These are phyloP conservation scores for Neopestalotiopsis clavispora DNA, from an alignment of 2,329 filamentous ascomycete species.

Conservation along the genomic window DNA sequence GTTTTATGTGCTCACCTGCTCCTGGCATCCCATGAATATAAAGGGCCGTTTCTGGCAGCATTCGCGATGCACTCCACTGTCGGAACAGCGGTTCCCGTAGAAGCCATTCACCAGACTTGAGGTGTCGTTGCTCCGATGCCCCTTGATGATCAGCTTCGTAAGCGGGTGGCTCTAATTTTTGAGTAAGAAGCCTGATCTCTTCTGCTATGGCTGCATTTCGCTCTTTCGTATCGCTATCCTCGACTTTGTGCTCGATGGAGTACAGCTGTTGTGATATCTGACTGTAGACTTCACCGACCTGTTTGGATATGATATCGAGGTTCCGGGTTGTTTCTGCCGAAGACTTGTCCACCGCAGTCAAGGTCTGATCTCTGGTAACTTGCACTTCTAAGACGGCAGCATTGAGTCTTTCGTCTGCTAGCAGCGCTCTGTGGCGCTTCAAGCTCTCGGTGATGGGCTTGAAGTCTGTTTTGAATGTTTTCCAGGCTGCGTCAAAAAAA, in stretches of 20 bases:
- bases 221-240: background rate
- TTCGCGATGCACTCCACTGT: background rate
- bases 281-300: background rate
- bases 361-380: background rate
- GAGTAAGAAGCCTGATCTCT: background rate
- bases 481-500: conserved; percentile 24
- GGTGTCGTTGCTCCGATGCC: background rate
- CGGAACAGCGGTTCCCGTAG: background rate
- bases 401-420: conserved; percentile 24
- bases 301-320: too few species aligned
- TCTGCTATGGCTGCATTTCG: background rate
- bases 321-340: too few species aligned
- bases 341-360: background rate
- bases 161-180: background rate
- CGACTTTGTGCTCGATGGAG: background rate
- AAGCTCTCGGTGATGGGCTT: conserved; percentile 26
- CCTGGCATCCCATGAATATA: background rate
- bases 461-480: conserved; percentile 23
- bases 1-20: background rate
- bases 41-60: background rate
- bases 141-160: background rate
- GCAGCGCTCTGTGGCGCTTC: conserved; percentile 24
- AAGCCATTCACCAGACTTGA: background rate
- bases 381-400: conserved; percentile 20
- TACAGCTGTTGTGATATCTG: background rate